Evolutionary conservation across 805 yeast species (phyloP).

Genomic region (Candida silvatica): DNA sequence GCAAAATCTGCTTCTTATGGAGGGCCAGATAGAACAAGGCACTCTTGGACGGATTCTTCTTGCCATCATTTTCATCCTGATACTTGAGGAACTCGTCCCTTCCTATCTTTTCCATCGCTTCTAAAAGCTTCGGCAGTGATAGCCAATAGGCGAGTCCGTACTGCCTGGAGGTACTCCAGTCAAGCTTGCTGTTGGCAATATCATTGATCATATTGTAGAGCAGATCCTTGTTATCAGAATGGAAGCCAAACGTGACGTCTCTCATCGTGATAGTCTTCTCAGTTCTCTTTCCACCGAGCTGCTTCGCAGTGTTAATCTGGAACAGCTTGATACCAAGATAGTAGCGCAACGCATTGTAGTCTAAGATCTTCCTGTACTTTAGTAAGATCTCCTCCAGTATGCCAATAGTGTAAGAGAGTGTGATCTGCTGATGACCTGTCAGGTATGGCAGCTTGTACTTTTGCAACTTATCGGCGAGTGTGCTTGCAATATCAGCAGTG

Average conservation of each 20-base stretch:
- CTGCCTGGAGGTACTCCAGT: conserved; percentile 53
- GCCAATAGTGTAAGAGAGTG: conserved; percentile 61
- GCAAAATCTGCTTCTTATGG: conserved; percentile 62
- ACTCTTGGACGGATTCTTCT: conserved; percentile 63
- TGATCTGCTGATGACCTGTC: conserved; percentile 87
- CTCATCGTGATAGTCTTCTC: conserved; percentile 51
- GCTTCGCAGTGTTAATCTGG: conserved; percentile 26
- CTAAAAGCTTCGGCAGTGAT: conserved; percentile 33
- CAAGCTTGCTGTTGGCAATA: conserved; percentile 30
- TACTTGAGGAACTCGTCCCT: conserved; percentile 48
- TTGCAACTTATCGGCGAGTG: conserved; percentile 51
- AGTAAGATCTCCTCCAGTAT: conserved; percentile 50
- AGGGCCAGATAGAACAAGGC: conserved; percentile 74
- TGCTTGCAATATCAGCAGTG: conserved; percentile 21
- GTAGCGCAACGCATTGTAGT: conserved; percentile 63
- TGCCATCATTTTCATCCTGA: conserved; percentile 32
- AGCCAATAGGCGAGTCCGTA: conserved; percentile 72
- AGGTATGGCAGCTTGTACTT: conserved; percentile 66
- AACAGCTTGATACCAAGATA: conserved; percentile 63
- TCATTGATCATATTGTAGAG: conserved; percentile 41
- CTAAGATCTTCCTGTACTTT: conserved; percentile 35
- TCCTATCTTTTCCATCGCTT: conserved; percentile 61
- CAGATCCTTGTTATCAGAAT: conserved; percentile 69
- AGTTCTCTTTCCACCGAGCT: not conserved
- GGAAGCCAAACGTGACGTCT: conserved; percentile 83